Conservation (phyloP, 2,329 filamentous ascomycete species). For the Thermoascus crustaceus region DNA sequence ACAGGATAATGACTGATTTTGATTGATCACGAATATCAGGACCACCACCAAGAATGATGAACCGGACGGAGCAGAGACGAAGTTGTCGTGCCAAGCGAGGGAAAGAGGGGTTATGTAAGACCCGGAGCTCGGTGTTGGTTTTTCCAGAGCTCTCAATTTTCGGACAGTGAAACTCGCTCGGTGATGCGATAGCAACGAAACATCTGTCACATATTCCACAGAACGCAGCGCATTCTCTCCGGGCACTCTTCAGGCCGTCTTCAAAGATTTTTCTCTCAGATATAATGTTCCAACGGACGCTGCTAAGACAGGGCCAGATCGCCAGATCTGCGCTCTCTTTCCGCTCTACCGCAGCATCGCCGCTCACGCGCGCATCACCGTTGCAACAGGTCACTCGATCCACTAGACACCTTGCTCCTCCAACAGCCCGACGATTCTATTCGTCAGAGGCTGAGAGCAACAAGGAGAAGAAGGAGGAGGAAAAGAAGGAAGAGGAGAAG, state of each 20-base stretch:
- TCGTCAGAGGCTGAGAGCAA: constrained; percentile 31
- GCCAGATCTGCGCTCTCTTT: constrained; percentile 26
- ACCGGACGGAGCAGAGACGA: no score
- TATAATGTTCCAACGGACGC: constrained; percentile 36
- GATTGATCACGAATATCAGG: no score
- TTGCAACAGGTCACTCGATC: constrained; percentile 21
- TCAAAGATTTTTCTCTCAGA: constrained; percentile 4
- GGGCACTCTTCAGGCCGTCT: constrained; percentile 1
- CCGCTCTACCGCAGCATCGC: constrained; percentile 24
- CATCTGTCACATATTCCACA: background rate
- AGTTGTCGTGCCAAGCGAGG: background rate
- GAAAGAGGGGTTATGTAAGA: constrained; percentile 8
- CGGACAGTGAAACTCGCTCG: constrained; percentile 1
- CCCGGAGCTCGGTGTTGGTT: constrained; percentile 4
- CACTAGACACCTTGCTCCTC: constrained; percentile 25
- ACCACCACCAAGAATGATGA: no score
- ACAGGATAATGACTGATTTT: no score
- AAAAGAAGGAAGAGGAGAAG: constrained; percentile 15
- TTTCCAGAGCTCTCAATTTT: constrained; percentile 7
- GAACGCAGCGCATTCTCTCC: constrained; percentile 1
- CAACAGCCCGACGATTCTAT: constrained; percentile 31
- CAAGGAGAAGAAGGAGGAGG: constrained; percentile 12
- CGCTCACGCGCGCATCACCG: constrained; percentile 27
- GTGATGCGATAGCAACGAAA: constrained; percentile 4
- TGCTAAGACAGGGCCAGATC: constrained; percentile 36